Evolutionary conservation across 2,329 filamentous ascomycete species (phyloP).

Genomic region (Penicillium psychrosexuale): DNA sequence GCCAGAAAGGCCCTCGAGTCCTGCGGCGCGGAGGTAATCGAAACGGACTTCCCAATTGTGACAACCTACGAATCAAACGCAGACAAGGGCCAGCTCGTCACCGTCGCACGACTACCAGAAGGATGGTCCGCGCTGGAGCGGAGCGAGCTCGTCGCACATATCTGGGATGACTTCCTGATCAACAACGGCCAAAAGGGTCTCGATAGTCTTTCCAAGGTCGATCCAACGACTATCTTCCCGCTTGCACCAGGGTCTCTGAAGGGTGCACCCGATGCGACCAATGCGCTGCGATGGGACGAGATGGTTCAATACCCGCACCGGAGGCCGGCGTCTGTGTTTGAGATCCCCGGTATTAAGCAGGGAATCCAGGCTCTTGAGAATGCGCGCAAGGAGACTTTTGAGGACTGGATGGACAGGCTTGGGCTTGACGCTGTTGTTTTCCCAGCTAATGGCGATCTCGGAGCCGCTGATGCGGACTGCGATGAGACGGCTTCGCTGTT

Average conservation of each 20-base stretch:
- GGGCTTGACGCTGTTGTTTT: constrained; percentile 49
- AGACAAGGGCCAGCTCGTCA: constrained; percentile 32
- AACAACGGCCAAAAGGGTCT: constrained; percentile 43
- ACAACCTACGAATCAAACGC: constrained; percentile 37
- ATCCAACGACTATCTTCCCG: constrained; percentile 41
- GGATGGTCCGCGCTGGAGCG: constrained; percentile 50
- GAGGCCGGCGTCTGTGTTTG: constrained; percentile 38
- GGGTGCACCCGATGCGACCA: constrained; percentile 23
- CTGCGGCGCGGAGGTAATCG: constrained; percentile 33
- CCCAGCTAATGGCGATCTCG: constrained; percentile 52
- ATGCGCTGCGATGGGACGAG: constrained; percentile 26
- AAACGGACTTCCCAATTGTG: constrained; percentile 35
- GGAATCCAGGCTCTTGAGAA: constrained; percentile 49
- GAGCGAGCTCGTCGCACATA: constrained; percentile 49
- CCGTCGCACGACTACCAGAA: constrained; percentile 42
- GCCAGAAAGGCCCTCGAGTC: constrained; percentile 28
- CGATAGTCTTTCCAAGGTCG: constrained; percentile 40
- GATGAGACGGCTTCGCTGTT: constrained; percentile 32
- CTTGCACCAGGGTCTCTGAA: constrained; percentile 26
- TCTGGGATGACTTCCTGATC: constrained; percentile 53
- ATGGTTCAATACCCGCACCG: constrained; percentile 27
- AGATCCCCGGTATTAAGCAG: constrained; percentile 41
- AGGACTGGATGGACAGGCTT: constrained; percentile 50
- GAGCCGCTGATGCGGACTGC: constrained; percentile 48
- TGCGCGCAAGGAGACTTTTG: constrained; percentile 49